A percentile compares a stretch with the other conserved stretches of the same genome.
Conservation (phyloP, 805 yeast genomes). For the Tetrapisispora taiwanensis region DNA sequence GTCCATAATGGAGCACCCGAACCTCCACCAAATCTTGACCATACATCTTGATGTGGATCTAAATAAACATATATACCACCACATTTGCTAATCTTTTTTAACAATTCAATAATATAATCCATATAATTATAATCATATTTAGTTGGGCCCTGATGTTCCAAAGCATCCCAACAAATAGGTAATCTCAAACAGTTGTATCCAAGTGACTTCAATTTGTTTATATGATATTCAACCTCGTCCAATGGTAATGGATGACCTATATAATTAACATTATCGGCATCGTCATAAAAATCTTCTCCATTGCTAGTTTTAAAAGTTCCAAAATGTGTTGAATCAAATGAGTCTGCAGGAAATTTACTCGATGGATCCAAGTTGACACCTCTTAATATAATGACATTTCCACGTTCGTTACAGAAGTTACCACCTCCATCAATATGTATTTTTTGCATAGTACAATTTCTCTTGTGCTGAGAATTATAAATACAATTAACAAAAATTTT, state of each 20-base stretch:
- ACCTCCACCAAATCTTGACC: constrained; percentile 86
- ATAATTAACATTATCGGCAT: constrained; percentile 70
- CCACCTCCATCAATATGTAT: constrained; percentile 39
- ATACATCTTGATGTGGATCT: constrained; percentile 90
- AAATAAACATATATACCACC: constrained; percentile 73
- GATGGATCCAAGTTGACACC: constrained; percentile 79
- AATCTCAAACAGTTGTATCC: constrained; percentile 76
- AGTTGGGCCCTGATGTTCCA: constrained; percentile 84
- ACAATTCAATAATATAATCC: constrained; percentile 53
- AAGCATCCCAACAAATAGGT: constrained; percentile 82
- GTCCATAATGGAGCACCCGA: constrained; percentile 96
- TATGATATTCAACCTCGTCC: constrained; percentile 59
- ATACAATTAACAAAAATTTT: too few relatives aligned
- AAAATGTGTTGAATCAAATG: constrained; percentile 35
- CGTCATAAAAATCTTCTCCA: constrained; percentile 41
- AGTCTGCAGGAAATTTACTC: constrained; percentile 57
- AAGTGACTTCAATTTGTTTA: constrained; percentile 60
- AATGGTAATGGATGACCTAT: constrained; percentile 75
- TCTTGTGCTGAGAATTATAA: too few relatives aligned
- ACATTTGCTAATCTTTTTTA: constrained; percentile 44
- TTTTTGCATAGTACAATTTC: too few relatives aligned
- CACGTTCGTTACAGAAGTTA: constrained; percentile 44
- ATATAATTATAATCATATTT: constrained; percentile 68
- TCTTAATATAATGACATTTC: constrained; percentile 52
- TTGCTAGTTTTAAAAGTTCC: constrained; percentile 11